Evolutionary conservation across 306 rosid genomes (phyloP), one percentile per base, ranked within the genome.

Genomic region (Trifolium dubium): DNA sequence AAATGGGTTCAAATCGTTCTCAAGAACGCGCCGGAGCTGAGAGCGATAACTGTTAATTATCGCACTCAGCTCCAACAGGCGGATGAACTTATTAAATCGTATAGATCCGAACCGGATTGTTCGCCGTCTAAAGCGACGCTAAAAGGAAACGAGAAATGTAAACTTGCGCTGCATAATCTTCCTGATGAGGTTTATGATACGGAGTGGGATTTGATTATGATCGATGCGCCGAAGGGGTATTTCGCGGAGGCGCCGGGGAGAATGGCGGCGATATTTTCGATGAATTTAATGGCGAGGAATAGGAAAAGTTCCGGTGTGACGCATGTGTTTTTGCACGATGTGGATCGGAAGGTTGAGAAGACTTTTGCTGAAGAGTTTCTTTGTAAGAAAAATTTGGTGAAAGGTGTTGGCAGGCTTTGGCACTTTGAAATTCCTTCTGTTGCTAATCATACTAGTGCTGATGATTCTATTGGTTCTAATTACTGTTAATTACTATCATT

Each of bases 121-220:
- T 73, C 67, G 0, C 91, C 92, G 47, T 39, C 75, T 8, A 31
- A 43, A 46, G 91, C 85, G 0, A 72, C 59, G 19, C 71, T 92
- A 1, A 73, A 78, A 5, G 92, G 87, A 54, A 90, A 89, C 79
- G 72, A 70, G 3, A n/a, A 35, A 71, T 92, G 98, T 34, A 59
- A 35, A 35, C 71, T 92, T 5, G 98, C 98, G 2, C 82, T 90
- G 10, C 67, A 80, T 2, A 83, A 90, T 13, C 84, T 92, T 0
- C 92, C 96, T 0, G 88, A 80, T 2, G 91, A 87, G 87, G 86
- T 90, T 10, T 92, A 92, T 55, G 85, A 79, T 0, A 88, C 1
- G 15, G 95, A 92, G 35, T 92, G 98, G 98, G 98, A 92, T 23
- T 46, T 90, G 62, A 82, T 92, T 4, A 92, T 92, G 98, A 82